These are phyloP conservation scores for Dimargaris xerosporica DNA, from an alignment of 192 early-diverging fungal genomes.

Conservation along the genomic window DNA sequence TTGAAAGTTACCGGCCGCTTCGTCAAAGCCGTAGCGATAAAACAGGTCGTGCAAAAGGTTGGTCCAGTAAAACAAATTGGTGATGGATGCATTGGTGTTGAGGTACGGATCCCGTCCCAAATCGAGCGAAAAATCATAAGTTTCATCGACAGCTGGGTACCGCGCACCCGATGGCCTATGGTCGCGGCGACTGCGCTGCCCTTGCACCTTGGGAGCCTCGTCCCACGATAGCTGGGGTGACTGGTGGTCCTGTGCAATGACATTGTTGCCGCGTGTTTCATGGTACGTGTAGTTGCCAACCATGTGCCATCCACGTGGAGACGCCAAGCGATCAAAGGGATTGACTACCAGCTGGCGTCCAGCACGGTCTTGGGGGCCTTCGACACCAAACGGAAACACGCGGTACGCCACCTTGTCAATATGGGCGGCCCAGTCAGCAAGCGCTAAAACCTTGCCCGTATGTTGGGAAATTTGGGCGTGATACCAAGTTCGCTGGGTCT, in stretches of 20 bases:
- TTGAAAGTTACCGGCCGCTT: slow-evolving; percentile 39
- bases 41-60: slow-evolving; percentile 40
- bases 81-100: slow-evolving; percentile 34
- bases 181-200: no score
- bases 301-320: not conserved
- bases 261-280: slow-evolving; percentile 10
- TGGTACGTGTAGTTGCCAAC: not conserved
- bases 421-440: not conserved
- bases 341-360: slow-evolving; percentile 7
- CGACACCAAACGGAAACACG: slow-evolving; percentile 12
- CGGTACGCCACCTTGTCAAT: slow-evolving; percentile 13
- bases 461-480: not conserved
- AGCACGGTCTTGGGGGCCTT: not conserved
- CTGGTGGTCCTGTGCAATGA: slow-evolving; percentile 6
- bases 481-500: not conserved
- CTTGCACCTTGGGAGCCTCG: no score
- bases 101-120: slow-evolving; percentile 17
- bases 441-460: not conserved
- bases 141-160: no score
- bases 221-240: no score
- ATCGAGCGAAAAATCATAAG: slow-evolving; percentile 30
- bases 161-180: no score
- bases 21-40: slow-evolving; percentile 34
- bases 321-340: not conserved
- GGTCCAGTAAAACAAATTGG: slow-evolving; percentile 38